These are phyloP conservation scores for Chimonanthus praecox DNA, from an alignment of 164 flowering plant genomes.

Conservation along the genomic window DNA sequence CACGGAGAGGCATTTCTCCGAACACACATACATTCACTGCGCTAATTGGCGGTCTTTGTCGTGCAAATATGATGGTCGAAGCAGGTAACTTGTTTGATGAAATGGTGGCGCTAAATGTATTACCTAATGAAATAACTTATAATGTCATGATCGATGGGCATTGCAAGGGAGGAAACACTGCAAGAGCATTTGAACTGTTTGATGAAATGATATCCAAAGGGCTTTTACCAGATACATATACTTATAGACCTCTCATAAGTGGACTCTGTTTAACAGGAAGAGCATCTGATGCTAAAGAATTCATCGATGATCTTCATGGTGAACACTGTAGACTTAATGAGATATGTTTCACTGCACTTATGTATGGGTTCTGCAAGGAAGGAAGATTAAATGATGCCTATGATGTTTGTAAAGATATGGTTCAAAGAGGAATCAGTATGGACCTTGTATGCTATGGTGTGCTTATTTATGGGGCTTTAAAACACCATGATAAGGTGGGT, in stretches of 20 bases:
- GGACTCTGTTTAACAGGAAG: conserved; percentile 72
- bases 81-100: conserved; percentile 49
- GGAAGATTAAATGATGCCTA: conserved; percentile 71
- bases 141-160: conserved; percentile 87
- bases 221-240: conserved; percentile 71
- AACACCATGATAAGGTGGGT: conserved; percentile 27
- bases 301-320: conserved; percentile 55
- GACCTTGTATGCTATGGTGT: conserved; percentile 76
- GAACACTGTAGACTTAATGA: conserved; percentile 49
- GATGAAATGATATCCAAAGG: conserved; percentile 73
- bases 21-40: conserved; percentile 66
- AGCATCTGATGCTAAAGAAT: conserved; percentile 69
- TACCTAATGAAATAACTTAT: conserved; percentile 76
- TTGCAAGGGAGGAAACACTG: conserved; percentile 54
- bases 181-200: conserved; percentile 64
- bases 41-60: conserved; percentile 69
- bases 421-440: conserved; percentile 51
- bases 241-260: conserved; percentile 67
- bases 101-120: conserved; percentile 46
- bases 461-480: conserved; percentile 55
- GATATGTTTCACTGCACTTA: conserved; percentile 67
- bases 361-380: conserved; percentile 72
- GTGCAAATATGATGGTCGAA: conserved; percentile 56
- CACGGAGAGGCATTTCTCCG: conserved; percentile 58
- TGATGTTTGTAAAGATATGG: conserved; percentile 51